Evolutionary conservation across 2,329 filamentous ascomycete genomes (phyloP), one percentile per base, ranked within the genome.

Genomic region (Sporothrix phasma): DNA sequence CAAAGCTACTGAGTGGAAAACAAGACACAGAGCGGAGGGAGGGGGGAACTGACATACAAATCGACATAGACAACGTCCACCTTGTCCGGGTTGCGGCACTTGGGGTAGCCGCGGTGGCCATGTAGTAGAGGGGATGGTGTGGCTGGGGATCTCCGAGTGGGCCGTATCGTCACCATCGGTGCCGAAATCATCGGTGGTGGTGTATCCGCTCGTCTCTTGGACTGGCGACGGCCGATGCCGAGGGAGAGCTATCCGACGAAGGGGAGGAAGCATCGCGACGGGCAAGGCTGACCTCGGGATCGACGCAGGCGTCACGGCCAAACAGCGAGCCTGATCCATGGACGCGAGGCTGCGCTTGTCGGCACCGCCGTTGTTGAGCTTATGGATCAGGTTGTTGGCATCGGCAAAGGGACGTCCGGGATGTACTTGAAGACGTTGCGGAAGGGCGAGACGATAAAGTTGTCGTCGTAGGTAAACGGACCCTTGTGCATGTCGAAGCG

Each of bases 401-500:
- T 76, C 67, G 10, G 70, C 72, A 69, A 79, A 84, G 0, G 80
- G 79, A 84, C 81, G 34, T 81, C 75, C 0, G 80, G 74, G 34
- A 85, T 75, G 68, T 80, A 84, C 43, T 80, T 73, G 70, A 84
- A 84, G 1, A 75, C 72, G 58, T 84, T 79, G 5, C 72, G 70
- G 70, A 84, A 85, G 0, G 83, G 82, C 0, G 80, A 81, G 0
- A 84, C 80, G 67, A 84, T 84, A 71, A 81, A 84, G 51, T 72
- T 76, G 65, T 78, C 76, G 47, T 79, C 77, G 19, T 74, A 79
- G 0, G 84, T 86, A 70, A 87, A 88, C 0, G 83, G 82, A 0
- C 85, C 85, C 72, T 87, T 78, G 66, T 82, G 78, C 13, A 88
- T 73, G 68, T 88, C 84, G 69, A 86, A 87, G 2, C 84, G 81